Base-by-base conservation (phyloP, 768 basidiomycete species). In the Gymnopilus junonius region DNA sequence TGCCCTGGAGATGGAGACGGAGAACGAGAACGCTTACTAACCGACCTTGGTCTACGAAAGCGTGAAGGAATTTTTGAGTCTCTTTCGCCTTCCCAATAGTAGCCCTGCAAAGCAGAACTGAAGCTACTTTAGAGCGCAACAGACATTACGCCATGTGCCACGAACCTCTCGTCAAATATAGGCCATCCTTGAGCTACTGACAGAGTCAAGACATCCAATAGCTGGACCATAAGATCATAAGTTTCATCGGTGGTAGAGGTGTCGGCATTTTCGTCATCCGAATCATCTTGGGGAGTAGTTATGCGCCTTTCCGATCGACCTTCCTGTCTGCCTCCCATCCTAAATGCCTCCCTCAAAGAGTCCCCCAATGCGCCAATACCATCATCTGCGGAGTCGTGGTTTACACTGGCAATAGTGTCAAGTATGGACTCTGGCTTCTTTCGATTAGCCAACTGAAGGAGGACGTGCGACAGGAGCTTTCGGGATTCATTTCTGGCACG, bases 221-320 rank as follows among this genome's bases (percentile, higher is more conserved):
- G 76, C 70, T 88, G 86, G 17, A 79, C 72, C 82, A 92, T 82
- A 21, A 90, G 82, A 45, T 86, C 84, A 63, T 87, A 84, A 0
- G 90, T 89, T 17, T 77, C 72, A 62, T 92, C 87, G n/a, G 91
- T 89, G 3, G 85, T 84, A 71, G 87, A 92, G 3, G 62, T 68
- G 14, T 75, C 69, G 4, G 77, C 75, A 20, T 73, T 75, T 42
- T 84, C 83, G 32, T 85, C 83, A 51, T 87, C 84, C 35, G 76
- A 81, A 61, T 84, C 83, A 35, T 85, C 84, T 32, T 76, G 76
- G 57, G 63, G 63, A 35, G 63, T 56, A 15, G 61, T 68, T 42
- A 32, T 34, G 15, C 58, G 57, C 39, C 58, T 61, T 34, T 66
- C n/a, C 27, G 35, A 29, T 17, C 65, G 20, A 59, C 31, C 59